phyloP scores from a whole-genome alignment of 257 asterid species.

The Phtheirospermum japonicum region DNA sequence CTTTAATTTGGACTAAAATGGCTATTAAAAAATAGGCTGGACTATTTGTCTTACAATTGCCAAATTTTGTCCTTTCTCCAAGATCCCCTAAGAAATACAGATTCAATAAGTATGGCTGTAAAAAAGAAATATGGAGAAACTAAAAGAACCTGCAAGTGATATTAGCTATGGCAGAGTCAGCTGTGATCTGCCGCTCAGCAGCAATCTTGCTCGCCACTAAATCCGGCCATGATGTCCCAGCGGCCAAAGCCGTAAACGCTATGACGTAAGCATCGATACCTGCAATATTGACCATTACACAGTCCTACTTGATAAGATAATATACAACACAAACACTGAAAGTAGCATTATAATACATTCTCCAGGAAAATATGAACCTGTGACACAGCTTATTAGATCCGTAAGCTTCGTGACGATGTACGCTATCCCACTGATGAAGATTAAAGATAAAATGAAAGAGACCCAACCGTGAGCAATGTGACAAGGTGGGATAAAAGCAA shows the following conservation, averaged over 20 bases:
- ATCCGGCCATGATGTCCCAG: constrained; percentile 98
- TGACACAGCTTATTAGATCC: constrained; percentile 78
- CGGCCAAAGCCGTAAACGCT: constrained; percentile 90
- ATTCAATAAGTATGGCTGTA: neutral
- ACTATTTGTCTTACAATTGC: too few relatives aligned
- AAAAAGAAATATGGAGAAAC: constrained; percentile 3
- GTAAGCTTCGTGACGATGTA: constrained; percentile 80
- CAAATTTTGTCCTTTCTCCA: too few relatives aligned
- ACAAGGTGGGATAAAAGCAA: constrained; percentile 89
- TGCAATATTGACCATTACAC: constrained; percentile 32
- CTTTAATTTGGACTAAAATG: too few relatives aligned
- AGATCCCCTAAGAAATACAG: too few relatives aligned
- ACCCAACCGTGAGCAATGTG: constrained; percentile 95
- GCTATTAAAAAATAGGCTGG: too few relatives aligned
- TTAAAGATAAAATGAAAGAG: constrained; percentile 70
- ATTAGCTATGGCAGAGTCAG: constrained; percentile 97
- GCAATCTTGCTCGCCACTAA: constrained; percentile 98
- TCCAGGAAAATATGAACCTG: constrained; percentile 47
- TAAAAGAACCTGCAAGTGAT: constrained; percentile 82
- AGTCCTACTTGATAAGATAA: neutral
- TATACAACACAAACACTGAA: neutral
- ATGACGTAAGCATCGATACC: constrained; percentile 72
- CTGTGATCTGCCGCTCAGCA: constrained; percentile 86
- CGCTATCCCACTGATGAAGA: constrained; percentile 87
- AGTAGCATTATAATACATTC: constrained; percentile 3